Evolutionary conservation across 805 yeast species (phyloP), one percentile per base, ranked within the genome.

Genomic region (Kodamaea laetipori): DNA sequence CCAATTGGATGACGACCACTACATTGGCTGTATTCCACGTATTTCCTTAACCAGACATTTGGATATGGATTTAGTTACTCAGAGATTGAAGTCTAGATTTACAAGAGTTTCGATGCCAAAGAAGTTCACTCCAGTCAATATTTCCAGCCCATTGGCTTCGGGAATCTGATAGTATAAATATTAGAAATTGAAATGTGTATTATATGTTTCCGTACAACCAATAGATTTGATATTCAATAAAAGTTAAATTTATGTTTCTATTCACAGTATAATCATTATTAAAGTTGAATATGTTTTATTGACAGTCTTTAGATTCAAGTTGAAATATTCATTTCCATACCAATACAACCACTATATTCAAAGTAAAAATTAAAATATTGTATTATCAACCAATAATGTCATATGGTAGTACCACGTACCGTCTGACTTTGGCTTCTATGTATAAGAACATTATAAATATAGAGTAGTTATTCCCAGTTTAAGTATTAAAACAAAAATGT

Each of bases 21-120:
- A 94, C 66, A 94, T 94, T 50, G 90, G 97, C 18, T 92, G 97
- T 59, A 94, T 94, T 54, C 95, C 97, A 37, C 81, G 94, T 56
- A 81, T 90, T 43, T 83, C 88, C 45, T 74, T 94, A 55, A 94
- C 99, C 0, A 81, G 96, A 60, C 97, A 94, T 65, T 73, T 94
- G 62, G 99, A 94, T 60, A 80, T 89, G 77, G 96, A 89, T 58
- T 78, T 88, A 56, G 92, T 94, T 17, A 78, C 84, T 21, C 92
- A 85, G 55, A 86, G 84, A 57, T 75, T 94, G 54, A 81, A 81
- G 61, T 80, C 86, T 39, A 80, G 95, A 55, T 94, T 92, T 64
- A 74, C 81, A 37, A 80, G 97, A 57, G 98, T 94, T 32, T 81
- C 84, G 1, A 72, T 94, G 64, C 99, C 99, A 13, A 86, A 89